Base-by-base conservation (phyloP, 202 grass and related monocot genomes). In the Elaeis oleifera region DNA sequence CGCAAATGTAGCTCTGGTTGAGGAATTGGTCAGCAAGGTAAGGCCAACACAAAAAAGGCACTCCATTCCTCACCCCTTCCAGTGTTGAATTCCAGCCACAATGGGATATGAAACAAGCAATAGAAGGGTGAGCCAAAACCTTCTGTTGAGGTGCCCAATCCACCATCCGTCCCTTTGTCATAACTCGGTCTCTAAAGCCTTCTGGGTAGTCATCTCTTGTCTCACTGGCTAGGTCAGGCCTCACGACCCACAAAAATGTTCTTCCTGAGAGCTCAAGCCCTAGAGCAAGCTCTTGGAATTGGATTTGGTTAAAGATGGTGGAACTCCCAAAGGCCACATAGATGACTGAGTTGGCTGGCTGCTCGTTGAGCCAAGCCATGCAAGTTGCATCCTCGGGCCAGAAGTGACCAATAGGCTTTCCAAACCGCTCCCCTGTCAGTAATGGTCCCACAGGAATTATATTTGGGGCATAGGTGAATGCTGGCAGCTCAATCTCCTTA, bases 201-300 rank as follows among this genome's bases (percentile, higher is more conserved):
- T 77, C 16, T 54, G 84, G 23, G 64, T 60, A 78, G 6, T 68
- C 77, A 26, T 78, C 65, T 5, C 54, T n/a, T 13, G 64, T n/a
- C n/a, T 51, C 67, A 8, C 11, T 50, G 11, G 76, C 19, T 56
- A 80, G 65, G 63, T 80, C 70, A 4, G 76, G 59, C 6, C 61
- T 71, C 27, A 82, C 75, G 49, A 83, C 84, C 84, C 70, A 89
- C 31, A 83, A 15, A 15, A 81, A 84, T 29, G 78, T 70, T 29
- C 54, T 17, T 26, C 60, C 56, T 1, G 69, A 75, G 70, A 71
- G 44, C 6, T 24, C 74, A 1, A 89, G 71, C 19, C 81, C 78
- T 14, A 71, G 29, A 2, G 74, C 60, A 2, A 89, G 73, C 51
- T 89, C 81, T n/a, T 73, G 56, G 58, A 89, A 64, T 54, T 68